phyloP scores from a whole-genome alignment of 768 basidiomycete species.

The Rhodotorula graminis region DNA sequence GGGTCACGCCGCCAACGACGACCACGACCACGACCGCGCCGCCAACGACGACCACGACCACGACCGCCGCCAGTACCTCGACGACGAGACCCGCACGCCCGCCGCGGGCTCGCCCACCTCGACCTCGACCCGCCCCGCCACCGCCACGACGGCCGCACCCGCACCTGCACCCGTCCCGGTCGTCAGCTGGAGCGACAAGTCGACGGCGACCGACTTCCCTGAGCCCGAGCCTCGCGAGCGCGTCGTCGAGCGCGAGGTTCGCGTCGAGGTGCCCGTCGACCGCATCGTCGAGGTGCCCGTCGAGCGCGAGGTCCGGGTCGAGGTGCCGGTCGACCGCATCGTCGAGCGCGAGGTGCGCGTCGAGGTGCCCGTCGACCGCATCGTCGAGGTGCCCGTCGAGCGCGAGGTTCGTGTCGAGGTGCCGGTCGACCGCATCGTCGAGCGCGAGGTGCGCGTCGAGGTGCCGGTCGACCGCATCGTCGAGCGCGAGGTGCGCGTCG shows the following conservation, averaged over 20 bases:
- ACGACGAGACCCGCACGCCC: not conserved
- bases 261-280: constrained; percentile 39
- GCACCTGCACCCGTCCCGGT: not conserved
- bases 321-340: constrained; percentile 43
- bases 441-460: no score
- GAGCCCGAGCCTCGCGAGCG: constrained; percentile 25
- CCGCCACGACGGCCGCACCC: no score
- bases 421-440: constrained; percentile 15
- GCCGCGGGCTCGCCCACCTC: not conserved
- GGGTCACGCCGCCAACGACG: not conserved
- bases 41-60: no score
- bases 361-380: constrained; percentile 39
- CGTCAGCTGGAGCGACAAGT: constrained; percentile 19
- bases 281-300: constrained; percentile 41
- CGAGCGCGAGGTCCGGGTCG: constrained; percentile 34
- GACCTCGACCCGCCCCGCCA: no score
- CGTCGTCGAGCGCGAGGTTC: constrained; percentile 28
- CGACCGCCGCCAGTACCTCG: not conserved
- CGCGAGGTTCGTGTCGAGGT: constrained; percentile 1
- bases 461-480: no score
- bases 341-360: constrained; percentile 40
- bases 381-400: no score
- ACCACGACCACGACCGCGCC: not conserved
- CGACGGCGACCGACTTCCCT: constrained; percentile 26
- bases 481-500: constrained; percentile 34